Evolutionary conservation across 176 grass and related monocot genomes (phyloP).

Genomic region (Saccharum officinarum): DNA sequence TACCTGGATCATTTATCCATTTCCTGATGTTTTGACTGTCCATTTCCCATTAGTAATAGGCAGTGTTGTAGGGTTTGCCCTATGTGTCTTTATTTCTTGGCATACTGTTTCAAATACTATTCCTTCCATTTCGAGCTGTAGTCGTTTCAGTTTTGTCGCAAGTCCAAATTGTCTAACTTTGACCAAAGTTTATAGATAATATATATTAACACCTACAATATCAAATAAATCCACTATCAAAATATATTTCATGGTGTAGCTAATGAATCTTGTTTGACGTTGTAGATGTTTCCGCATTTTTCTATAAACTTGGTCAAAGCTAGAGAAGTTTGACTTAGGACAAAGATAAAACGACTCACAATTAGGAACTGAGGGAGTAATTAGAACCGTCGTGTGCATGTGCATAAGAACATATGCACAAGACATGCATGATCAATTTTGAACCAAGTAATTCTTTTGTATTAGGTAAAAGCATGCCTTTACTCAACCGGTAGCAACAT

Average conservation of each 20-base stretch:
- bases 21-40: background rate
- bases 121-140: background rate
- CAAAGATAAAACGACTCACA: background rate
- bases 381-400: background rate
- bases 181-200: background rate
- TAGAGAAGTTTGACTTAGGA: background rate
- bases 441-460: background rate
- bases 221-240: background rate
- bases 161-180: background rate
- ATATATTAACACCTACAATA: background rate
- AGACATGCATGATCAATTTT: background rate
- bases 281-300: background rate
- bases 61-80: background rate
- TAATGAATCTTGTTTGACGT: background rate
- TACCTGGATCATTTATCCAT: background rate
- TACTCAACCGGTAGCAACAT: background rate
- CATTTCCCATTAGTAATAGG: background rate
- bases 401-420: background rate
- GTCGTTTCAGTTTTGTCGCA: background rate
- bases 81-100: background rate
- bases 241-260: background rate
- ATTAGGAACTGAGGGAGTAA: background rate
- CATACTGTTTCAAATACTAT: background rate
- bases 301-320: background rate
- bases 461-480: background rate